These are phyloP conservation scores for Diplodia seriata DNA, from an alignment of 2,329 filamentous ascomycete genomes.

Conservation along the genomic window DNA sequence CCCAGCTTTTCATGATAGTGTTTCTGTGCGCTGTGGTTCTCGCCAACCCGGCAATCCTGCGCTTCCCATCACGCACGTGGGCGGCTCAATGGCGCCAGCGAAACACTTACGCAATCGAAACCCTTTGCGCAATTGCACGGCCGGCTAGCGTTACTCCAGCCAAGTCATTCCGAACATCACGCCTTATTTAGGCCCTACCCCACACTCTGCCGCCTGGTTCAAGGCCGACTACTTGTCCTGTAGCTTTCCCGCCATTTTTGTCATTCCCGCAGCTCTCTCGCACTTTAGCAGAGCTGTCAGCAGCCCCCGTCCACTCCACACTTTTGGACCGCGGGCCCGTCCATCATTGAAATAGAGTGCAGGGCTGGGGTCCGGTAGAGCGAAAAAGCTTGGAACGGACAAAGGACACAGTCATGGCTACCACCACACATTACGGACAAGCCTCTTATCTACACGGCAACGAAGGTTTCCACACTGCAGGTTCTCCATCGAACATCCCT, in stretches of 20 bases:
- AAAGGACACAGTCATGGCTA: not conserved
- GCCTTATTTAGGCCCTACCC: conserved; percentile 28
- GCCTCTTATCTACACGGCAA: conserved; percentile 21
- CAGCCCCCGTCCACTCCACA: not conserved
- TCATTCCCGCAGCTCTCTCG: not conserved
- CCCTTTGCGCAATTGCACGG: conserved; percentile 26
- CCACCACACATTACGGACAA: conserved; percentile 37
- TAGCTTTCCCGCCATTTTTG: too few relatives aligned
- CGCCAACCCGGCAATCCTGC: conserved; percentile 2
- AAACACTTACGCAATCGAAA: conserved; percentile 27
- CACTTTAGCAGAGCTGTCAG: not conserved
- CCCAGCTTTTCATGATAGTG: too few relatives aligned
- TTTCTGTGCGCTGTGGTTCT: not conserved
- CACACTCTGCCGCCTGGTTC: not conserved
- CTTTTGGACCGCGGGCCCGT: not conserved
- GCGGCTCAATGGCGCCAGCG: conserved; percentile 27
- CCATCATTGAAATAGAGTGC: not conserved
- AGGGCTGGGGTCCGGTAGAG: not conserved
- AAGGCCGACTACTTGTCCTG: not conserved
- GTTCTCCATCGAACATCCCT: conserved; percentile 51
- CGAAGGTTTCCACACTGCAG: conserved; percentile 36
- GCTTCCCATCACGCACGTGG: conserved; percentile 22
- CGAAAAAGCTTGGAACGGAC: not conserved
- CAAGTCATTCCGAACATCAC: conserved; percentile 21
- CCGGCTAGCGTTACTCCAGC: conserved; percentile 24